Evolutionary conservation across 1,284 basidiomycete genomes (phyloP).

Genomic region (Leccinum pachyderme): DNA sequence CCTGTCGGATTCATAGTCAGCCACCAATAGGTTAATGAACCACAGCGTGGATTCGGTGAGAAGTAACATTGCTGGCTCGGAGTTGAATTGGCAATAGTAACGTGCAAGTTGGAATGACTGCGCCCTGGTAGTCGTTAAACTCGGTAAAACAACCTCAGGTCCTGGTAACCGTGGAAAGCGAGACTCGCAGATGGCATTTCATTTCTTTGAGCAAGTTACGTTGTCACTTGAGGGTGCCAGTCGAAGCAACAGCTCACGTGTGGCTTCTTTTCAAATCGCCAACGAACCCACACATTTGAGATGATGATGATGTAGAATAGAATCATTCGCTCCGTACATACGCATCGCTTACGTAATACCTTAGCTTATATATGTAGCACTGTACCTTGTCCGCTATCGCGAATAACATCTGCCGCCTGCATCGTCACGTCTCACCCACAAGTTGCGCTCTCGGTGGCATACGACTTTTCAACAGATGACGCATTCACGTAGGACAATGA

Average conservation of each 20-base stretch:
- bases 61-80: neutral
- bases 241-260: neutral
- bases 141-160: conserved; percentile 89
- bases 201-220: conserved; percentile 94
- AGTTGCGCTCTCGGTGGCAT: too few relatives aligned
- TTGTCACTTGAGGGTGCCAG: neutral
- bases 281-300: conserved; percentile 72
- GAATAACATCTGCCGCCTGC: too few relatives aligned
- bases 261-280: conserved; percentile 96
- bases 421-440: too few relatives aligned
- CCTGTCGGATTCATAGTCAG: neutral
- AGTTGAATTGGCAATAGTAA: too few relatives aligned
- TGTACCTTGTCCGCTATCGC: too few relatives aligned
- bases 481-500: too few relatives aligned
- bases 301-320: too few relatives aligned
- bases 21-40: neutral
- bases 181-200: conserved; percentile 93
- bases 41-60: neutral
- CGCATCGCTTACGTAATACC: too few relatives aligned
- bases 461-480: too few relatives aligned
- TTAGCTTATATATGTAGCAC: too few relatives aligned
- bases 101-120: too few relatives aligned
- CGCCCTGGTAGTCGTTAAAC: conserved; percentile 86
- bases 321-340: too few relatives aligned
- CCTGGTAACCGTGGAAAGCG: conserved; percentile 97